A percentile compares a stretch with the other conserved stretches of the same genome.
Conservation (phyloP, 345 rosid species). For the Populus euphratica region DNA sequence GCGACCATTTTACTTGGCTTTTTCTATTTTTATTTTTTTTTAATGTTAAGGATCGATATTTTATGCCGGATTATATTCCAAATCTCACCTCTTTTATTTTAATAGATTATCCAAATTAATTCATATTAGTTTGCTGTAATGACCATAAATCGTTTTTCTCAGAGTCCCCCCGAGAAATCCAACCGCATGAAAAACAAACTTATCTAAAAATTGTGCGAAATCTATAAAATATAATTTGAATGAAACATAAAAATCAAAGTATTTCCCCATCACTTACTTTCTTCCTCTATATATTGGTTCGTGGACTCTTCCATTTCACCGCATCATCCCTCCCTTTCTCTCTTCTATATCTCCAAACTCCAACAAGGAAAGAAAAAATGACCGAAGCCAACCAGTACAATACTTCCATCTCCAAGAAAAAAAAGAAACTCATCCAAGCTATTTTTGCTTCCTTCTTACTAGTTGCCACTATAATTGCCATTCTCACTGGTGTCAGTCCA, state of each 20-base stretch:
- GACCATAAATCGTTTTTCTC: no score
- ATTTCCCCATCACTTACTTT: neutral
- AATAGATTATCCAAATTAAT: no score
- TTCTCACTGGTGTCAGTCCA: constrained; percentile 38
- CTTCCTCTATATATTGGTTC: neutral
- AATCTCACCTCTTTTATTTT: no score
- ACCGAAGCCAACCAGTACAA: constrained; percentile 3
- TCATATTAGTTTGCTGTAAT: no score
- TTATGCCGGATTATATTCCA: no score
- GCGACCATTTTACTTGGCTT: no score
- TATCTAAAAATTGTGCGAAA: no score
- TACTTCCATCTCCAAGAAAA: constrained; percentile 21
- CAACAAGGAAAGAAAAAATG: constrained; percentile 16
- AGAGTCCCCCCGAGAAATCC: no score
- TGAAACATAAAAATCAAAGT: neutral
- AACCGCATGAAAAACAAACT: no score
- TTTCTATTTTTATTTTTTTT: no score
- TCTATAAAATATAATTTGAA: neutral
- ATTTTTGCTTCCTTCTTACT: constrained; percentile 37
- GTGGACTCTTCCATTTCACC: neutral
- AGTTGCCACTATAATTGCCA: constrained; percentile 38
- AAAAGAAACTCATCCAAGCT: constrained; percentile 31
- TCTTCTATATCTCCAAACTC: neutral
- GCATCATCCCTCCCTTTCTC: neutral
- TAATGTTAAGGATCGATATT: no score